Base-by-base conservation (phyloP, 306 rosid genomes). In the Quercus alba region DNA sequence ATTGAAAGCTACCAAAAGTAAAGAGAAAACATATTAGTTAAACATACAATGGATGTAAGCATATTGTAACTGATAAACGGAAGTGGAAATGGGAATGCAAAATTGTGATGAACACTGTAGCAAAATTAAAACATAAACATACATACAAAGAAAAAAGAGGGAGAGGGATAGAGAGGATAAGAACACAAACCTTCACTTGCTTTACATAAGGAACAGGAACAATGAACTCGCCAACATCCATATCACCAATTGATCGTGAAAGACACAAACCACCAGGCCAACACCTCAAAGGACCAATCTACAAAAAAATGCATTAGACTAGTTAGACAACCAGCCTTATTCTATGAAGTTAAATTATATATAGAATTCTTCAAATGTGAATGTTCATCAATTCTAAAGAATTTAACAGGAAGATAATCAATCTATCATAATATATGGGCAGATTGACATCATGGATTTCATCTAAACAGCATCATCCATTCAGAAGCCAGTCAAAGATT, bases 251-350 rank as follows among this genome's bases (percentile, higher is more conserved):
- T 41, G 98, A 93, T 75, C 99, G 90, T 67, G 99, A 96, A 70
- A 96, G 94, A 80, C 99, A 96, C 94, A 96, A 83, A 72, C 99
- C 99, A 80, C 99, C 99, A 2, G 99, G 99, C 99, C 99, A 96
- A 87, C 99, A 96, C 88, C 99, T 90, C 90, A 96, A 87, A 49
- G 99, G 99, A 81, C 99, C 99, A 74, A 96, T 85, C 98, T 93
- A 77, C 56, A 80, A 72, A 52, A 75, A 25, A 73, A 64, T 19
- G 54, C 19, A 33, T 68, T 44, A 74, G 56, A 77, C 25, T 58
- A 55, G 68, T 81, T 21, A 69, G 25, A 33, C 38, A 35, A 35
- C 26, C 51, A 68, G 51, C 52, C 10, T 35, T 7, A 15, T 17
- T 33, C 6, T 23, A 17, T 33, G 52, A 15, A 68, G 72, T n/a